Evolutionary conservation across 805 yeast genomes (phyloP), one percentile per base, ranked within the genome.

Genomic region (Saccharomycopsis selenospora): DNA sequence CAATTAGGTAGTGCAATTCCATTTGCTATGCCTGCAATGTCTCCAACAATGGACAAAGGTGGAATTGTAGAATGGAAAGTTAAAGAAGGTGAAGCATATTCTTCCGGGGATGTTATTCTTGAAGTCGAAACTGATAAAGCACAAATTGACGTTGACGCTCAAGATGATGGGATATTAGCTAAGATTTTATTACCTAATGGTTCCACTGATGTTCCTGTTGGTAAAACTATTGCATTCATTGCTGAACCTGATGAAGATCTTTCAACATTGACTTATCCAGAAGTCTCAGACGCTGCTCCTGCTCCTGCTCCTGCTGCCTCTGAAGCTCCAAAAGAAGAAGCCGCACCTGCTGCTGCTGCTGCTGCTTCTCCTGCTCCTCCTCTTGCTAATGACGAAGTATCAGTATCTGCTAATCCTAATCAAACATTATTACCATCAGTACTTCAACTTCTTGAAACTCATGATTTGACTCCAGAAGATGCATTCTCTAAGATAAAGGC

Each of bases 21-120:
- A 33, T 88, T 87, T 68, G 80, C 73, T 47, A 91, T 91, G 98
- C 99, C 99, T 3, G 97, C 99, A 23, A 87, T 91, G 96, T 90
- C 97, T 3, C 99, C 99, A 40, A 91, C 99, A 4, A 91, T 91
- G 99, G 88, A 89, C 26, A 86, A 82, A 62, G 99, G 99, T 36
- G 96, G 95, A 4, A 76, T 91, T 55, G 86, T 88, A 10, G 73
- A 79, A 47, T 91, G 99, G 99, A 85, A 87, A 63, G 72, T 81
- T 59, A 81, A 89, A 64, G 82, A 75, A 44, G 87, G 87, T 25
- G 93, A 86, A 3, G 48, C 71, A 3, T 91, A 84, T 66, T 61
- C 70, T 27, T 76, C 95, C 5, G 99, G 99, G 20, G 98, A 93
- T 57, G 84, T 81, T 3, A 63, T 85, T 29, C 62, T 85, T 36